Conservation (phyloP, 2,329 filamentous ascomycete genomes). For the Dothidotthia symphoricarpi region DNA sequence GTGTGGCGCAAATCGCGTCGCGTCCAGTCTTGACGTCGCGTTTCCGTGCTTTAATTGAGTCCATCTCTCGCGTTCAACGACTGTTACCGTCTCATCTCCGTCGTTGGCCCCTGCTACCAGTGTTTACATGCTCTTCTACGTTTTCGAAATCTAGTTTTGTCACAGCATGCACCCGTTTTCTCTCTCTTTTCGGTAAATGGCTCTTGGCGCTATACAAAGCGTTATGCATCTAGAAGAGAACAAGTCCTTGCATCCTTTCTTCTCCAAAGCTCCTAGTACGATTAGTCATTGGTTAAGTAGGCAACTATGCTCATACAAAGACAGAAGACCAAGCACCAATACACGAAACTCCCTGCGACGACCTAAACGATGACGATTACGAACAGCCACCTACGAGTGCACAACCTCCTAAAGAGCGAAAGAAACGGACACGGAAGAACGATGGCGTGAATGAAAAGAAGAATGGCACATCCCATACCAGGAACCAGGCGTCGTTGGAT, state of each 20-base stretch:
- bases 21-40: slow-evolving; percentile 9
- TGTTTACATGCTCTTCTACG: no score
- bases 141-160: no score
- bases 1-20: slow-evolving; percentile 6
- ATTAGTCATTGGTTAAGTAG: no score
- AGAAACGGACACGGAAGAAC: slow-evolving; percentile 27
- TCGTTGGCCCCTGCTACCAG: not conserved
- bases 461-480: slow-evolving; percentile 3
- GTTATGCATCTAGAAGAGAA: slow-evolving; percentile 41
- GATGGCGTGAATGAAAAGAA: slow-evolving; percentile 16
- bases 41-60: not conserved
- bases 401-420: slow-evolving; percentile 15
- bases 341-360: slow-evolving; percentile 7
- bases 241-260: slow-evolving; percentile 42
- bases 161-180: not conserved
- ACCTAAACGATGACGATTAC: slow-evolving; percentile 21
- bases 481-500: slow-evolving; percentile 30
- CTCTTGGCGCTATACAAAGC: slow-evolving; percentile 35
- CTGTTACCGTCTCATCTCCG: not conserved
- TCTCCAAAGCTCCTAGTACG: slow-evolving; percentile 33
- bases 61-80: not conserved
- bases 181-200: slow-evolving; percentile 30
- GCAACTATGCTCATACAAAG: slow-evolving; percentile 1
- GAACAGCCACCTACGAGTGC: slow-evolving; percentile 16
- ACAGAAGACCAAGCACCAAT: slow-evolving; percentile 17